Conservation (phyloP, 2,329 filamentous ascomycete species). For the Raffaelea arxii region DNA sequence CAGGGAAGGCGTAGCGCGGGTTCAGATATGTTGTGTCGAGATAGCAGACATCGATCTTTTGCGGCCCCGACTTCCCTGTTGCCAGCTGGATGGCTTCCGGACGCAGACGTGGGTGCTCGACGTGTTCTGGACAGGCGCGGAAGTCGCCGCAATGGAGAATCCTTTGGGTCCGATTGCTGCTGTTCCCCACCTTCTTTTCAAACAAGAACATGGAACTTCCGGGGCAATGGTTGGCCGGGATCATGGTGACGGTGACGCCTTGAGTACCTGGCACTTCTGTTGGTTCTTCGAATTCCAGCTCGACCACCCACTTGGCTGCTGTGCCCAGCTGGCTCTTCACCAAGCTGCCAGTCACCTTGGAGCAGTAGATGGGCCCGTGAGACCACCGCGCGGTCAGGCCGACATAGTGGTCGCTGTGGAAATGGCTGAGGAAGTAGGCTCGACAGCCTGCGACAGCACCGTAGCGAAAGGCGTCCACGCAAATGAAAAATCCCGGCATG, state of each 20-base stretch:
- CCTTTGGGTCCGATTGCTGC: conserved; percentile 49
- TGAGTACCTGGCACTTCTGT: conserved; percentile 72
- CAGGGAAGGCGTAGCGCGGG: conserved; percentile 88
- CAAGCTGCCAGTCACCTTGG: conserved; percentile 80
- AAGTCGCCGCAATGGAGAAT: conserved; percentile 96
- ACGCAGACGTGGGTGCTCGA: conserved; percentile 70
- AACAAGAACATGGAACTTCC: conserved; percentile 92
- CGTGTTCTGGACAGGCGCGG: conserved; percentile 74
- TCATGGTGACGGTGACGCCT: conserved; percentile 85
- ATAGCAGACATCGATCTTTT: conserved; percentile 91
- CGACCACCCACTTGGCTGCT: conserved; percentile 73
- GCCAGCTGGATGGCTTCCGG: conserved; percentile 63
- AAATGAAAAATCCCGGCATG: conserved; percentile 83
- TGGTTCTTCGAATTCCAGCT: conserved; percentile 74
- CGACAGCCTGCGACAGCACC: conserved; percentile 85
- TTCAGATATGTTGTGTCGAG: conserved; percentile 96
- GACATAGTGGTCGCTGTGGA: conserved; percentile 96
- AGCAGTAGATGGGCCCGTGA: conserved; percentile 95
- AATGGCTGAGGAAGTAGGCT: conserved; percentile 95
- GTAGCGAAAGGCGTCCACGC: conserved; percentile 93
- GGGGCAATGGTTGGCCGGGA: conserved; percentile 92
- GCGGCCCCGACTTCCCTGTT: conserved; percentile 63
- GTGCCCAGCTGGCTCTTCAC: conserved; percentile 80
- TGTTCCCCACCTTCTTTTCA: conserved; percentile 52
- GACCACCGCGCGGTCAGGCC: conserved; percentile 81